Conservation (phyloP, 371 early-diverging fungal genomes). For the Funneliformis caledonium region DNA sequence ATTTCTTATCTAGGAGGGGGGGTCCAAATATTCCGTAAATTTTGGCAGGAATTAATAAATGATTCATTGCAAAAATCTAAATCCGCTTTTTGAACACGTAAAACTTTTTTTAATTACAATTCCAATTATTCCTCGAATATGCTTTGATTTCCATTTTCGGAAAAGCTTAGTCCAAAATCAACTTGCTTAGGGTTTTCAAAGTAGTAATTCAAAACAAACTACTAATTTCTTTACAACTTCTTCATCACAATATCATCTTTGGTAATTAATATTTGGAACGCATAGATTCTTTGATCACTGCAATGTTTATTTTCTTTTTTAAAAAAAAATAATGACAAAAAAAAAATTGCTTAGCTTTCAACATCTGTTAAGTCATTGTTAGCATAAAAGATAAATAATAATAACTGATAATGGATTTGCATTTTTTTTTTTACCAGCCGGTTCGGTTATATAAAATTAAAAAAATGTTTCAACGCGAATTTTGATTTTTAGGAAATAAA, state of each 20-base stretch:
- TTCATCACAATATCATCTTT: conserved; percentile 27
- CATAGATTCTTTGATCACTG: not conserved
- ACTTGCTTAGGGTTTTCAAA: conserved; percentile 4
- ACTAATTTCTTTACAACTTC: not conserved
- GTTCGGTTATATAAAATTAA: too few species aligned
- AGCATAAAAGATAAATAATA: too few species aligned
- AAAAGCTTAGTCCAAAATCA: conserved; percentile 7
- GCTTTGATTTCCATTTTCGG: conserved; percentile 33
- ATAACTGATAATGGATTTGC: too few species aligned
- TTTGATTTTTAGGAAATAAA: too few species aligned
- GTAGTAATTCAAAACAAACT: conserved; percentile 26
- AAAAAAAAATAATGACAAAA: not conserved
- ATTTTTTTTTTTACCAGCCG: too few species aligned
- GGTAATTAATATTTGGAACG: conserved; percentile 6
- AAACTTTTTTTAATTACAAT: not conserved
- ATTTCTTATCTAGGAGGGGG: too few species aligned
- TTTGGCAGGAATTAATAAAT: too few species aligned
- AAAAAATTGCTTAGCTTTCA: not conserved
- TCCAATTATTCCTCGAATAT: conserved; percentile 6
- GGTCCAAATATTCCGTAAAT: too few species aligned
- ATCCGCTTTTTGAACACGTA: not conserved
- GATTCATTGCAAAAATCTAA: not conserved
- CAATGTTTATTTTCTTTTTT: not conserved
- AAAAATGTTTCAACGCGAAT: too few species aligned
- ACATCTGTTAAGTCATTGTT: too few species aligned